Conservation (phyloP, 257 asterid species). For the Penstemon eatonii region DNA sequence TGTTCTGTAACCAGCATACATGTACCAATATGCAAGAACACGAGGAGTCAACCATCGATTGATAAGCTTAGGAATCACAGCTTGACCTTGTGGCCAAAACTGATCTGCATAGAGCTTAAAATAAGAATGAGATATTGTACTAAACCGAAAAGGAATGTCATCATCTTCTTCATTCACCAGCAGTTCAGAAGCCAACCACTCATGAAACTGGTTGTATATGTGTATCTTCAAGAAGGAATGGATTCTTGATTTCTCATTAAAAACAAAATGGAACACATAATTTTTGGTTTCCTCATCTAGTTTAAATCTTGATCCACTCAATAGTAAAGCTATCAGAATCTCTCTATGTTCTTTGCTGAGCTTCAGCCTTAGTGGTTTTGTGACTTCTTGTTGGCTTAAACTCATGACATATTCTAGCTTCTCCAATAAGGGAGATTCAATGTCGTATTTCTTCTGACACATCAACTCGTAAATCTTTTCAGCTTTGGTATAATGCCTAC, state of each 20-base stretch:
- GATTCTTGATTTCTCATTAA: constrained; percentile 49
- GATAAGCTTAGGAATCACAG: constrained; percentile 71
- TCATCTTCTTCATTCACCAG: constrained; percentile 31
- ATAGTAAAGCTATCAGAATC: constrained; percentile 65
- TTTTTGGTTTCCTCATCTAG: constrained; percentile 46
- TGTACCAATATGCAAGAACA: constrained; percentile 93
- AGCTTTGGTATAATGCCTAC: constrained; percentile 50
- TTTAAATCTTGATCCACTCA: constrained; percentile 66
- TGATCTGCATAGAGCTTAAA: constrained; percentile 76
- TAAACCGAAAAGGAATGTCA: constrained; percentile 47
- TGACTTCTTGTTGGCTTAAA: constrained; percentile 40
- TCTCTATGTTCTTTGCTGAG: constrained; percentile 83
- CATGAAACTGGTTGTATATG: constrained; percentile 62
- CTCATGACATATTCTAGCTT: constrained; percentile 51
- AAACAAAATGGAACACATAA: constrained; percentile 48
- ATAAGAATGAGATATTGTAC: constrained; percentile 58
- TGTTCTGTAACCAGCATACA: constrained; percentile 82
- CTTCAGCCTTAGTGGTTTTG: constrained; percentile 46
- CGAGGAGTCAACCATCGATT: constrained; percentile 90
- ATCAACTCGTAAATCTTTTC: constrained; percentile 53
- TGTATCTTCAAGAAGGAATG: constrained; percentile 60
- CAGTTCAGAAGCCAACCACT: constrained; percentile 57
- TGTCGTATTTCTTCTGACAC: constrained; percentile 66
- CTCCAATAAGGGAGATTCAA: constrained; percentile 62
- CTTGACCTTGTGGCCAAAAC: constrained; percentile 64